These are phyloP conservation scores for Cunninghamia lanceolata DNA, from an alignment of 75 land plant species.

Conservation along the genomic window DNA sequence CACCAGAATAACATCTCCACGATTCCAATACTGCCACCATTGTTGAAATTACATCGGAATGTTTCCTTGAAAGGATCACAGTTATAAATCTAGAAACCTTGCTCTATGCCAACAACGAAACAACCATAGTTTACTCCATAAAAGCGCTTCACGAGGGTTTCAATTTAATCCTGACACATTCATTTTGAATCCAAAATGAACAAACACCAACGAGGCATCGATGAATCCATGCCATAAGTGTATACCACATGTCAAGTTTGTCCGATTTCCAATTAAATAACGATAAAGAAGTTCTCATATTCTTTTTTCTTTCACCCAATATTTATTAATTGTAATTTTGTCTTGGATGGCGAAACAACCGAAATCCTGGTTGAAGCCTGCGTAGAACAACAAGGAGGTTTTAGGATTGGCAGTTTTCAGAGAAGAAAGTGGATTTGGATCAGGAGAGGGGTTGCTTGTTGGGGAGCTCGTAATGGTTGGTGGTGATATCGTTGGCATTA, in stretches of 20 bases:
- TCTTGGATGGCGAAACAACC: slow-evolving; percentile 63
- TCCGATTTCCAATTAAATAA: too few relatives aligned
- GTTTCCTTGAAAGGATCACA: slow-evolving; percentile 60
- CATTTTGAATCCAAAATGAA: too few relatives aligned
- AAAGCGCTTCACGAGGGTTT: too few relatives aligned
- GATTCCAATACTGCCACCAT: slow-evolving; percentile 40
- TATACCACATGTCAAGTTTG: too few relatives aligned
- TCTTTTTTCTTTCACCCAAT: too few relatives aligned
- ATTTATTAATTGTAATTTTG: too few relatives aligned
- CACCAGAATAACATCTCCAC: slow-evolving; percentile 74
- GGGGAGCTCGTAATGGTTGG: background rate
- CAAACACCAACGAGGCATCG: too few relatives aligned
- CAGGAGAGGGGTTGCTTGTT: background rate
- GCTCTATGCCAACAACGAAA: slow-evolving; percentile 50
- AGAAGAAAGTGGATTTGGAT: too few relatives aligned
- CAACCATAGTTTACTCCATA: too few relatives aligned
- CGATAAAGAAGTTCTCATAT: too few relatives aligned
- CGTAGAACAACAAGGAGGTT: slow-evolving; percentile 17
- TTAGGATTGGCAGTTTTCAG: background rate
- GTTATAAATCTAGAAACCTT: slow-evolving; percentile 62
- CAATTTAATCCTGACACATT: too few relatives aligned
- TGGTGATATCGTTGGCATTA: background rate
- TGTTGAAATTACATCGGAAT: slow-evolving; percentile 24
- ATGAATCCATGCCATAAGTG: too few relatives aligned
- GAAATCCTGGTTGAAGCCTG: slow-evolving; percentile 63